Evolutionary conservation across 108 stramenopile species (phyloP).

Genomic region (Cyclotella cryptica): DNA sequence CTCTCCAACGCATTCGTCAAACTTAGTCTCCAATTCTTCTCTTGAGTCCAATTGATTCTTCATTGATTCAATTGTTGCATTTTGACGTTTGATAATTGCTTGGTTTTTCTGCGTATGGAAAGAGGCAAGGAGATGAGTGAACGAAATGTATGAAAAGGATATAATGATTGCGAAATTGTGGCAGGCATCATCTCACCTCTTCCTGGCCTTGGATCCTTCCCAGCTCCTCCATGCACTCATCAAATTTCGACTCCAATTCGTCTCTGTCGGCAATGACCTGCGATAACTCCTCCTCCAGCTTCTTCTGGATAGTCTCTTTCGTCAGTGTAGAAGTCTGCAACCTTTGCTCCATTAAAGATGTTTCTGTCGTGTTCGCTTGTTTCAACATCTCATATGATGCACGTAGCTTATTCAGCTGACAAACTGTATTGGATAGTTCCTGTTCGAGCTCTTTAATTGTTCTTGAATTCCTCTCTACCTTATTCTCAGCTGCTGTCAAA

Average conservation of each 20-base stretch:
- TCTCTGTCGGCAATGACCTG: constrained; percentile 16
- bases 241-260: constrained; percentile 11
- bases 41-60: neutral
- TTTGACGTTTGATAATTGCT: constrained; percentile 3
- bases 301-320: constrained; percentile 14
- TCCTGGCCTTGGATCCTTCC: neutral
- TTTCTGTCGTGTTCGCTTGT: constrained; percentile 3
- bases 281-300: constrained; percentile 20
- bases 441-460: constrained; percentile 21
- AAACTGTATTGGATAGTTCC: constrained; percentile 21
- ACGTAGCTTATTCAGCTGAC: constrained; percentile 3
- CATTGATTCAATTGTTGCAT: neutral
- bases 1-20: constrained; percentile 12
- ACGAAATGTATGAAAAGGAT: neutral
- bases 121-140: neutral
- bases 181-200: constrained; percentile 11
- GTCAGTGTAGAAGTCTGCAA: constrained; percentile 11
- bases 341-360: constrained; percentile 10
- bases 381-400: constrained; percentile 17
- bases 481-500: constrained; percentile 4
- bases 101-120: neutral
- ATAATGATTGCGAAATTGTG: neutral
- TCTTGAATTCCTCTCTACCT: neutral
- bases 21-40: constrained; percentile 6
- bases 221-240: constrained; percentile 12